Evolutionary conservation across 148 eudicot species (phyloP), one percentile per base, ranked within the genome.

Genomic region (Cornus florida): DNA sequence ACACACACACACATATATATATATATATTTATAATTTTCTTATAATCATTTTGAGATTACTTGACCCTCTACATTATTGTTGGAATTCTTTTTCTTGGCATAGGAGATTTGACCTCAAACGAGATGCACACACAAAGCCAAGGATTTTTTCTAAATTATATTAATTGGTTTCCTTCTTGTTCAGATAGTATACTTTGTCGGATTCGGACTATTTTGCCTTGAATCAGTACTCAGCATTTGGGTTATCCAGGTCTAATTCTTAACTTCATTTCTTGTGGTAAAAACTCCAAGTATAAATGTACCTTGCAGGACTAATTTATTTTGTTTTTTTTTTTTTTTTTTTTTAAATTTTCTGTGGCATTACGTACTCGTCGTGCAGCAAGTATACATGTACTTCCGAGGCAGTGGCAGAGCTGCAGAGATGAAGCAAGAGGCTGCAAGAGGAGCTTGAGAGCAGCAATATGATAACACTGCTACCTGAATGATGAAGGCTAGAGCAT

Each of bases 371-470:
- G 14, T 66, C 28, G 13, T 77, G 85, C 88, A 88, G 90, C 88
- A 86, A 88, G 90, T 88, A 48, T 83, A 77, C 75, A 82, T 82
- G 90, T 88, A 88, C 24, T 88, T 86, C 88, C 85, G 90, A 22
- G 87, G 90, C 56, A 86, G 86, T 43, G 88, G 88, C 10, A 74
- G 77, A 82, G 79, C 80, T 20, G 81, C 87, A 19, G 85, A 86
- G 77, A 83, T 86, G 87, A 86, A 77, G 69, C 84, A 80, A 3
- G 84, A 83, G 19, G 85, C 85, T 74, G 84, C 82, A 6, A 72
- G 87, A 43, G 84, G 82, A 39, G 82, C 84, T 0, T 84, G 64
- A 79, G 84, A 60, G 88, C 85, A 14, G 85, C 85, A 38, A 38
- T 87, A 1, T 84, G 70, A 1, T 84, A 67, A 84, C 48, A 6